These are phyloP conservation scores for Austroboletus eburneus DNA, from an alignment of 768 basidiomycete genomes.

Conservation along the genomic window DNA sequence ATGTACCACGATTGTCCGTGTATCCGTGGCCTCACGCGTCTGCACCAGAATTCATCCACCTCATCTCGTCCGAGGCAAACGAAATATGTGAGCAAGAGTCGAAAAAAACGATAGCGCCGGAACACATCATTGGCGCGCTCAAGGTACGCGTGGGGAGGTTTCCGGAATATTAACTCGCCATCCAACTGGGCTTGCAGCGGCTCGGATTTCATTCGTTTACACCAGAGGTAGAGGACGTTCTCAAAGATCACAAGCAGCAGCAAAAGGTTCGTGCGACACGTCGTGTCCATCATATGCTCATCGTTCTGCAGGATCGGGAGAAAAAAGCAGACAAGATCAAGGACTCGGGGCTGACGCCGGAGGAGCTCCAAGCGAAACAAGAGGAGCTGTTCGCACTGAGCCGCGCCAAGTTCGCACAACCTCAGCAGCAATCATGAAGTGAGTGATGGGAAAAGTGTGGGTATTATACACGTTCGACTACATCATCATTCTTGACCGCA, in stretches of 20 bases:
- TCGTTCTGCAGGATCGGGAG: conserved; percentile 64
- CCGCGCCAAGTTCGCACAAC: conserved; percentile 71
- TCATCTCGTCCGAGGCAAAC: conserved; percentile 96
- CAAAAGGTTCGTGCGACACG: conserved; percentile 62
- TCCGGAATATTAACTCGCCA: neutral
- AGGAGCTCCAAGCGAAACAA: conserved; percentile 84
- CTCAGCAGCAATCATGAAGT: conserved; percentile 37
- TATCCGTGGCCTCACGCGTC: conserved; percentile 13
- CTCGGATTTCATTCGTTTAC: conserved; percentile 93
- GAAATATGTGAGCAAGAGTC: conserved; percentile 97
- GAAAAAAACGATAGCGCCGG: conserved; percentile 98
- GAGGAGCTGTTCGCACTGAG: conserved; percentile 92
- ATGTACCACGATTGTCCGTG: conserved; percentile 13
- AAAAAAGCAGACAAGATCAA: conserved; percentile 90
- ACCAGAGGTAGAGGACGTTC: conserved; percentile 83
- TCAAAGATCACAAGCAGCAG: conserved; percentile 95
- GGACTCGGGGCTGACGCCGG: conserved; percentile 84
- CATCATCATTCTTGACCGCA: conserved; percentile 29
- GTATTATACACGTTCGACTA: conserved; percentile 27
- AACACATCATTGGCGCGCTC: conserved; percentile 90
- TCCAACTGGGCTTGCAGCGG: conserved; percentile 45
- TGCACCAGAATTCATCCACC: conserved; percentile 87
- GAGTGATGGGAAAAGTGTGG: conserved; percentile 6
- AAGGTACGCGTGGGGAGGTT: conserved; percentile 51
- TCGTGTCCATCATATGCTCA: conserved; percentile 3